Conservation (phyloP, 345 rosid species). For the Lagerstroemia speciosa region DNA sequence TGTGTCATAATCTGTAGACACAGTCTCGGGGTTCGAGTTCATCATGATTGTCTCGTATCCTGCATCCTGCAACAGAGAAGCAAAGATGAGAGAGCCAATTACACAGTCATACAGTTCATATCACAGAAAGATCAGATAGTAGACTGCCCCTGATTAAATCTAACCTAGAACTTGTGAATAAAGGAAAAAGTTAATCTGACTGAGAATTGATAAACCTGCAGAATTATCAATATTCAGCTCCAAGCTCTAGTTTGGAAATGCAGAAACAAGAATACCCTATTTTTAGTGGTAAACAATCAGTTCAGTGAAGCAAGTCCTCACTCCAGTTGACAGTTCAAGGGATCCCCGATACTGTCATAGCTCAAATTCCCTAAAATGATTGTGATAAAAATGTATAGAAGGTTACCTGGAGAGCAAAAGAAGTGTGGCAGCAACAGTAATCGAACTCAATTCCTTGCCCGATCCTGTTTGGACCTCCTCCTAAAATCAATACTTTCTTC, state of each 20-base stretch:
- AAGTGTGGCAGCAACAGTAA: conserved; percentile 97
- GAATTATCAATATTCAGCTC: too few species aligned
- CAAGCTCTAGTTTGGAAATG: too few species aligned
- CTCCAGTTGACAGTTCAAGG: too few species aligned
- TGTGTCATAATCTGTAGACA: conserved; percentile 91
- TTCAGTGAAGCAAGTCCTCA: conserved; percentile 27
- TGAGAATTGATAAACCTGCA: too few species aligned
- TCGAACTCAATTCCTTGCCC: conserved; percentile 99
- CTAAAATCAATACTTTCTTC: conserved; percentile 88
- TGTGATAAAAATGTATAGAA: not conserved
- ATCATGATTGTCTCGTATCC: conserved; percentile 97
- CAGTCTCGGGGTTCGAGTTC: conserved; percentile 88
- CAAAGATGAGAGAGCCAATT: not conserved
- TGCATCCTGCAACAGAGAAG: conserved; percentile 53
- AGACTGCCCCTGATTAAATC: too few species aligned
- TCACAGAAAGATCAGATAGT: too few species aligned
- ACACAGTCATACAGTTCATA: too few species aligned
- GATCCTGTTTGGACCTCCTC: conserved; percentile 97
- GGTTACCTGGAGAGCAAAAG: conserved; percentile 87
- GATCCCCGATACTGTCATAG: conserved; percentile 10
- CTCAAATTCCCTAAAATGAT: too few species aligned
- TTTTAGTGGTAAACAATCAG: too few species aligned
- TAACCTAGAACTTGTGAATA: not conserved
- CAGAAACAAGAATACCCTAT: conserved; percentile 9
- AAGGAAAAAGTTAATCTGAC: conserved; percentile 3